Evolutionary conservation across 345 rosid genomes (phyloP).

Genomic region (Pugionium dolabratum): DNA sequence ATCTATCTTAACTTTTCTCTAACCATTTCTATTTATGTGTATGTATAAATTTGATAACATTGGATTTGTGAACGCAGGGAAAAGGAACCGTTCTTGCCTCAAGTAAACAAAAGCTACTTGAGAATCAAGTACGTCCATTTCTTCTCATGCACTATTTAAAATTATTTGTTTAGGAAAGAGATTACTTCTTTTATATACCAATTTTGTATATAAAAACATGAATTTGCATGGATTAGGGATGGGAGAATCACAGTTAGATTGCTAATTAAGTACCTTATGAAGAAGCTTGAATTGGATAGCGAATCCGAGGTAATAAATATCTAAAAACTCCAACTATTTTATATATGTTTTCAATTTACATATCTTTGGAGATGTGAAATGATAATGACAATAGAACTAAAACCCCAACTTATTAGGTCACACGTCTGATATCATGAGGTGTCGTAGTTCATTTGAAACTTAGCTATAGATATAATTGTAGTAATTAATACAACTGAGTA

Average conservation of each 20-base stretch:
- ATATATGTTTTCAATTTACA: background rate
- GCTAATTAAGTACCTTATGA: constrained; percentile 85
- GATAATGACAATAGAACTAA: constrained; percentile 39
- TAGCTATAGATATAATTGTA: constrained; percentile 22
- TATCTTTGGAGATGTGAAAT: constrained; percentile 17
- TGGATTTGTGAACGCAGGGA: constrained; percentile 55
- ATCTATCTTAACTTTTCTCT: background rate
- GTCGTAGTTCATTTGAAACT: constrained; percentile 29
- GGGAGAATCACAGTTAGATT: constrained; percentile 91
- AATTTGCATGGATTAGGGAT: constrained; percentile 57
- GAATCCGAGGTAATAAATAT: constrained; percentile 78
- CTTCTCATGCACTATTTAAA: background rate
- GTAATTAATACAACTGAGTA: constrained; percentile 21
- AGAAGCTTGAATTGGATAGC: constrained; percentile 83
- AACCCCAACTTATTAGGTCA: constrained; percentile 40
- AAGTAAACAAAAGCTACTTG: constrained; percentile 87
- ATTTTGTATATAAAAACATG: background rate
- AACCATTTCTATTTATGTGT: background rate
- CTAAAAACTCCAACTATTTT: constrained; percentile 14
- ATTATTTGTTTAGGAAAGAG: background rate
- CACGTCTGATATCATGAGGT: constrained; percentile 36
- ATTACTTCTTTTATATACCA: constrained; percentile 22
- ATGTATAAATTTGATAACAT: constrained; percentile 9
- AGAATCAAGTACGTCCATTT: constrained; percentile 79
- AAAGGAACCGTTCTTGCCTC: constrained; percentile 88